Percentiles rank a stretch among this genome's conserved stretches.
phyloP scores from a whole-genome alignment of 768 basidiomycete species.

The Agaricus blazei region DNA sequence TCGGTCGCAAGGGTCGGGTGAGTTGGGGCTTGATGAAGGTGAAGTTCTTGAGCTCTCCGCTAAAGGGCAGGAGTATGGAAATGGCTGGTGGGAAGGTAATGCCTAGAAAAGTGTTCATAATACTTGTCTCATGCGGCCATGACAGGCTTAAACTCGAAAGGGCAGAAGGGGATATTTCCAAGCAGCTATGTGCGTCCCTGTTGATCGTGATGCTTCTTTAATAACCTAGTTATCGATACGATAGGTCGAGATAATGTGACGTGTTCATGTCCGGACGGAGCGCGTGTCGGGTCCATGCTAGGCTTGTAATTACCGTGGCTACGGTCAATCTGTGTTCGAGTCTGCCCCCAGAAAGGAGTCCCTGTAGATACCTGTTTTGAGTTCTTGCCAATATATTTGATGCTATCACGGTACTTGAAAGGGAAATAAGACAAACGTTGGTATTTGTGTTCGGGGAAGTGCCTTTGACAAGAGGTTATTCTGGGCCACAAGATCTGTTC shows the following conservation, averaged over 20 bases:
- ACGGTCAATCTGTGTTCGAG: background rate
- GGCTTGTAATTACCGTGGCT: background rate
- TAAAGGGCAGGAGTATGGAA: slow-evolving; percentile 63
- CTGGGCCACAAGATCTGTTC: background rate
- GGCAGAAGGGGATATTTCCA: slow-evolving; percentile 78
- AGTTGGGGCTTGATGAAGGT: slow-evolving; percentile 58
- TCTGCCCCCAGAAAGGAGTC: background rate
- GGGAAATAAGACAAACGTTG: background rate
- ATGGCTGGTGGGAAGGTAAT: slow-evolving; percentile 87
- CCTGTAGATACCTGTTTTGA: background rate
- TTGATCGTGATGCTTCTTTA: slow-evolving; percentile 1
- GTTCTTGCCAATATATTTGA: background rate
- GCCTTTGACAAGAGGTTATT: background rate
- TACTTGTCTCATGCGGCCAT: slow-evolving; percentile 14
- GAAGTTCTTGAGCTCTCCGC: slow-evolving; percentile 60
- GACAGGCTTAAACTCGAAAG: slow-evolving; percentile 53
- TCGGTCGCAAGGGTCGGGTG: slow-evolving; percentile 65
- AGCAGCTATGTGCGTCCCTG: slow-evolving; percentile 73
- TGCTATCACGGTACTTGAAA: background rate
- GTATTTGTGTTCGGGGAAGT: background rate
- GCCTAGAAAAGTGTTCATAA: background rate
- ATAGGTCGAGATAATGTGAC: slow-evolving; percentile 9
- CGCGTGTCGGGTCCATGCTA: background rate
- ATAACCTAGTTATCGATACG: background rate
- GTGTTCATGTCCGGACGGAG: background rate